Conservation (phyloP, 1,139 yeast species). For the Taphrina sp. region DNA sequence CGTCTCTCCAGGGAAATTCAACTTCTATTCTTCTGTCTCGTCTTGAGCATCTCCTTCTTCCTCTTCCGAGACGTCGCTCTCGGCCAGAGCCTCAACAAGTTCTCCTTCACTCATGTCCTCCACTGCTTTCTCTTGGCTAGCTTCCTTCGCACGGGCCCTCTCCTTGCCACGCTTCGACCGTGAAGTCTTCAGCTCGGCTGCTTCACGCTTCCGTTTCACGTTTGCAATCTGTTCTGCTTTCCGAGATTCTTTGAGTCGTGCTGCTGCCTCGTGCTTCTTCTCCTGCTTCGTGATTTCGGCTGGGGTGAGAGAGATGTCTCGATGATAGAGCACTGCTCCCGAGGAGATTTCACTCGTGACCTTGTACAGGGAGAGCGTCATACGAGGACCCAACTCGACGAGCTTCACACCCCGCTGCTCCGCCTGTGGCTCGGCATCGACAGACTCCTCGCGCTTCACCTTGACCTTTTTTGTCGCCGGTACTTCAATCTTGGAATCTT, state of each 20-base stretch:
- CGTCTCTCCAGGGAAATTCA: too few species aligned
- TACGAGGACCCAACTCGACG: slow-evolving; percentile 90
- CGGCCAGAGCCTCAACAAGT: slow-evolving; percentile 21
- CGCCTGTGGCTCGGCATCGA: slow-evolving; percentile 39
- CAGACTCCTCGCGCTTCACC: slow-evolving; percentile 14
- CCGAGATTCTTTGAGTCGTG: slow-evolving; percentile 30
- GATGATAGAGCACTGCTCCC: slow-evolving; percentile 86
- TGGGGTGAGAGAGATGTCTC: slow-evolving; percentile 41
- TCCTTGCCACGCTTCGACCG: slow-evolving; percentile 30
- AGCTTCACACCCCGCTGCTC: slow-evolving; percentile 86
- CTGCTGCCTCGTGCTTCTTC: slow-evolving; percentile 33
- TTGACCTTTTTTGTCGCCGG: slow-evolving; percentile 39
- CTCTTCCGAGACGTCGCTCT: too few species aligned
- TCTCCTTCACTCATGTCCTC: slow-evolving; percentile 29
- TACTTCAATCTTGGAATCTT: slow-evolving; percentile 77
- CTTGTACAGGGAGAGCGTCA: slow-evolving; percentile 71
- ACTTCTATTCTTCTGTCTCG: too few species aligned
- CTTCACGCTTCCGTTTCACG: slow-evolving; percentile 30
- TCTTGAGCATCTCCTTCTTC: too few species aligned
- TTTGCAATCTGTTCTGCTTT: slow-evolving; percentile 33
- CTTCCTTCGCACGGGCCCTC: slow-evolving; percentile 15
- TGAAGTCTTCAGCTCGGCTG: slow-evolving; percentile 18
- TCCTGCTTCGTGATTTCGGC: slow-evolving; percentile 35
- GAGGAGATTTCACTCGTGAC: slow-evolving; percentile 87
- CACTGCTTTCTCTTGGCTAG: slow-evolving; percentile 25